A percentile compares a stretch with the other conserved stretches of the same genome.
phyloP scores from a whole-genome alignment of 2,329 filamentous ascomycete genomes.

The Talaromyces sp. region DNA sequence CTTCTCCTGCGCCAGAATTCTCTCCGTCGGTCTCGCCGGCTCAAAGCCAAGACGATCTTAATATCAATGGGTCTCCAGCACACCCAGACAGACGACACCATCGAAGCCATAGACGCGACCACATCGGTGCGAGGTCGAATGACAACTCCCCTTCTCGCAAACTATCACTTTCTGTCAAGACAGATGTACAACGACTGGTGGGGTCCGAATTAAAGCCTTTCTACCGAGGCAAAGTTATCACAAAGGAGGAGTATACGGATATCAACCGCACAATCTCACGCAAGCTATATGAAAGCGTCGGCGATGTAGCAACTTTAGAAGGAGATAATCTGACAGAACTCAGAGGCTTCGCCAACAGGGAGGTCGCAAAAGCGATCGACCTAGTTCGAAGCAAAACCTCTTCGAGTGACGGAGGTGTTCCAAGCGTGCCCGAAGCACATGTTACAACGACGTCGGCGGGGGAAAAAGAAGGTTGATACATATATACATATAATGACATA shows the following conservation, averaged over 20 bases:
- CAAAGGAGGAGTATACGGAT: slow-evolving; percentile 82
- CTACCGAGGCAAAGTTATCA: slow-evolving; percentile 74
- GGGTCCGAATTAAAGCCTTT: slow-evolving; percentile 75
- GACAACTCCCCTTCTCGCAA: slow-evolving; percentile 66
- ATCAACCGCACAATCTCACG: slow-evolving; percentile 90
- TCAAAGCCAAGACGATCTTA: slow-evolving; percentile 18
- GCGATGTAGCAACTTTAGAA: slow-evolving; percentile 55
- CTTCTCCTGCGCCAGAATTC: slow-evolving; percentile 69
- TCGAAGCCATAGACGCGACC: neutral
- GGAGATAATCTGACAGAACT: slow-evolving; percentile 64
- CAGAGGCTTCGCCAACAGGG: slow-evolving; percentile 70
- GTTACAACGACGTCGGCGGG: neutral
- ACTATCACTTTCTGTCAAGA: slow-evolving; percentile 78
- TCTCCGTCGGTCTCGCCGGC: slow-evolving; percentile 58
- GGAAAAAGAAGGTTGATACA: neutral
- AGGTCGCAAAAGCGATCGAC: slow-evolving; percentile 71
- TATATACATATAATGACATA: slow-evolving; percentile 5
- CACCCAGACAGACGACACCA: slow-evolving; percentile 13
- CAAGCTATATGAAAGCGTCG: slow-evolving; percentile 71
- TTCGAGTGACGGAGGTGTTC: neutral
- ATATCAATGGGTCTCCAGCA: slow-evolving; percentile 10
- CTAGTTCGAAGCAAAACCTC: slow-evolving; percentile 16
- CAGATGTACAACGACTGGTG: slow-evolving; percentile 84
- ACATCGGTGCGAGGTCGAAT: slow-evolving; percentile 38
- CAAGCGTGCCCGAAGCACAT: neutral